Percentiles rank a stretch among this genome's conserved stretches.
phyloP scores from a whole-genome alignment of 2,329 filamentous ascomycete genomes.

The Apiospora phragmitis region DNA sequence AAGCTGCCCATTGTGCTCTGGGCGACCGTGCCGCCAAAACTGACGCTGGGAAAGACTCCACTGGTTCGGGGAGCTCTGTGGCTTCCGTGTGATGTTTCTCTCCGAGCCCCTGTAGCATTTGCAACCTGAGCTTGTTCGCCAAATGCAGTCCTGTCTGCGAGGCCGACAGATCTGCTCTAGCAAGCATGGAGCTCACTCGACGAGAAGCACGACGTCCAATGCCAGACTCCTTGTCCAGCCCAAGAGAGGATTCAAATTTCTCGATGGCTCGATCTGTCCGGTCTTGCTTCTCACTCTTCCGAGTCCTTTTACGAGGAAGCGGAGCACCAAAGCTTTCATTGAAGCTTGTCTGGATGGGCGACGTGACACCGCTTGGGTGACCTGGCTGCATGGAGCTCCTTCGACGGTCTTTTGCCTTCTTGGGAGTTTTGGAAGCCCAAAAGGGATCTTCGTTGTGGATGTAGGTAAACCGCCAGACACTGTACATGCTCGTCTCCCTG shows the following conservation, averaged over 20 bases:
- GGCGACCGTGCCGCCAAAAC: slow-evolving; percentile 37
- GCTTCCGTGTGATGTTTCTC: slow-evolving; percentile 74
- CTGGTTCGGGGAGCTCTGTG: slow-evolving; percentile 65
- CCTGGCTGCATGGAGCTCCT: slow-evolving; percentile 67
- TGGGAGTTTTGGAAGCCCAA: slow-evolving; percentile 46
- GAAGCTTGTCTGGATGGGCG: slow-evolving; percentile 69
- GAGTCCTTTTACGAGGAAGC: slow-evolving; percentile 52
- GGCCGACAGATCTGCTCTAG: slow-evolving; percentile 81
- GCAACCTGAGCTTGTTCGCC: slow-evolving; percentile 59
- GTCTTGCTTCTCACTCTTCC: slow-evolving; percentile 51
- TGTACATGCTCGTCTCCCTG: slow-evolving; percentile 72
- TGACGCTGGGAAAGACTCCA: slow-evolving; percentile 41
- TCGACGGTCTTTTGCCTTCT: slow-evolving; percentile 50
- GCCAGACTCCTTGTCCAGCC: slow-evolving; percentile 61
- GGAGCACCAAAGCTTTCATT: slow-evolving; percentile 76
- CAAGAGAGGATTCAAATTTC: slow-evolving; percentile 67
- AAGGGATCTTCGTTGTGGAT: slow-evolving; percentile 65
- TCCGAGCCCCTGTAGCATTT: slow-evolving; percentile 50
- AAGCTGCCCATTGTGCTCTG: slow-evolving; percentile 56
- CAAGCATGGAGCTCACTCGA: slow-evolving; percentile 87
- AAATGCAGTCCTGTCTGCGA: slow-evolving; percentile 80
- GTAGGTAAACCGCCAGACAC: slow-evolving; percentile 82
- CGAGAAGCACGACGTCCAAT: slow-evolving; percentile 64
- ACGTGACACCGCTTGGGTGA: slow-evolving; percentile 72
- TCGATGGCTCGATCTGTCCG: slow-evolving; percentile 53